phyloP scores from a whole-genome alignment of 1,284 basidiomycete species.

The Malassezia sympodialis region DNA sequence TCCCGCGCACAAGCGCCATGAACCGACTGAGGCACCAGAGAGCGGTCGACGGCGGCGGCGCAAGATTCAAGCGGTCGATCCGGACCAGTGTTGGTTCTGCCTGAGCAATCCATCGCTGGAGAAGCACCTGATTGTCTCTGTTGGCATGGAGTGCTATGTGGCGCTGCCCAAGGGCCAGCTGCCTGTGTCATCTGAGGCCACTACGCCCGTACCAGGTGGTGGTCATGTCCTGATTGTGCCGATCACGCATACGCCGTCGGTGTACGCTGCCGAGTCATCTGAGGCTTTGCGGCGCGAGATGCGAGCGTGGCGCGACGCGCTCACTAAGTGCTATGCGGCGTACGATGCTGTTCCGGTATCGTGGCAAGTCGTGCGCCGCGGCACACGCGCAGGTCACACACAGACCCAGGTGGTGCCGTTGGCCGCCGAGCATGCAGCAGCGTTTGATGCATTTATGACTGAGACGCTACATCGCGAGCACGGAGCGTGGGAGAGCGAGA shows the following conservation, averaged over 20 bases:
- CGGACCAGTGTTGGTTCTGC: conserved; percentile 46
- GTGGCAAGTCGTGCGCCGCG: conserved; percentile 26
- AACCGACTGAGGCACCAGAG: background rate
- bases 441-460: conserved; percentile 14
- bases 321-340: conserved; percentile 19
- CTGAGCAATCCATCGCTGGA: conserved; percentile 36
- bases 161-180: conserved; percentile 41
- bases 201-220: conserved; percentile 27
- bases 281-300: conserved; percentile 19
- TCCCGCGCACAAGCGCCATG: background rate
- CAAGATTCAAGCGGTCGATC: conserved; percentile 29
- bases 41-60: background rate
- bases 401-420: conserved; percentile 38
- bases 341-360: conserved; percentile 14
- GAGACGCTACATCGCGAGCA: conserved; percentile 6
- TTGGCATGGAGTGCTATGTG: conserved; percentile 34
- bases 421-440: background rate
- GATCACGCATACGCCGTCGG: conserved; percentile 22
- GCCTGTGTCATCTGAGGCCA: conserved; percentile 10
- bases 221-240: conserved; percentile 40
- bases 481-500: conserved; percentile 17
- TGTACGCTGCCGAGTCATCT: conserved; percentile 4
- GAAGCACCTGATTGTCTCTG: conserved; percentile 36
- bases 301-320: conserved; percentile 14
- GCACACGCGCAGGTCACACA: conserved; percentile 30